phyloP scores from a whole-genome alignment of 345 rosid genomes.

The Gossypium longicalyx region DNA sequence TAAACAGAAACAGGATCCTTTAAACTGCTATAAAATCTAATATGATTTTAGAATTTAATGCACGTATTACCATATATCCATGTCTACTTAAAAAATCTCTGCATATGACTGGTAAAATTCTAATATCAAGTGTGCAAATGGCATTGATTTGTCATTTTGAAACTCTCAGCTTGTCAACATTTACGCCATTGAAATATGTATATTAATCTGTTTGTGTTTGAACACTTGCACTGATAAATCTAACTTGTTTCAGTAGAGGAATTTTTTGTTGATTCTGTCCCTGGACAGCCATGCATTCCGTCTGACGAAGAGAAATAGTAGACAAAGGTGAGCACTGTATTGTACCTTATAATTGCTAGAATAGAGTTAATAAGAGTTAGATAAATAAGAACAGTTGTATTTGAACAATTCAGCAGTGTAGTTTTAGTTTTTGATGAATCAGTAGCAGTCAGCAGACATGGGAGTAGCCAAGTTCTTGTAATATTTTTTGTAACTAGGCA shows the following conservation, averaged over 20 bases:
- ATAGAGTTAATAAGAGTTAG: slow-evolving; percentile 6
- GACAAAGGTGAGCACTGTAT: slow-evolving; percentile 24
- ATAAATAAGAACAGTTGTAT: slow-evolving; percentile 28
- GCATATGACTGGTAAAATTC: background rate
- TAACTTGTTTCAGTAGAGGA: slow-evolving; percentile 58
- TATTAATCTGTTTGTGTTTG: background rate
- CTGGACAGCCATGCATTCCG: slow-evolving; percentile 66
- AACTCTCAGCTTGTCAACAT: background rate
- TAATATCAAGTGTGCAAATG: background rate
- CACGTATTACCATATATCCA: background rate
- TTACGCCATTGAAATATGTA: background rate
- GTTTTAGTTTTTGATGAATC: slow-evolving; percentile 13
- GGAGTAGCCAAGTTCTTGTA: slow-evolving; percentile 17
- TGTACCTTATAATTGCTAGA: slow-evolving; percentile 22
- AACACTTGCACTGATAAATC: slow-evolving; percentile 9
- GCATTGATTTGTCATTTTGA: background rate
- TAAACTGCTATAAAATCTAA: no score
- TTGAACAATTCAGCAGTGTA: slow-evolving; percentile 17
- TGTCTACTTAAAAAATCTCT: background rate
- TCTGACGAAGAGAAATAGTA: slow-evolving; percentile 81
- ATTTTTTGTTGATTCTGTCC: slow-evolving; percentile 80
- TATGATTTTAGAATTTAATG: background rate
- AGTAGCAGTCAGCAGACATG: slow-evolving; percentile 8
- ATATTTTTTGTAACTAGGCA: background rate
- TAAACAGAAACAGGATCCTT: background rate